Evolutionary conservation across 2,329 filamentous ascomycete species (phyloP), one percentile per base, ranked within the genome.

Genomic region (Ascocoryne sarcoides): DNA sequence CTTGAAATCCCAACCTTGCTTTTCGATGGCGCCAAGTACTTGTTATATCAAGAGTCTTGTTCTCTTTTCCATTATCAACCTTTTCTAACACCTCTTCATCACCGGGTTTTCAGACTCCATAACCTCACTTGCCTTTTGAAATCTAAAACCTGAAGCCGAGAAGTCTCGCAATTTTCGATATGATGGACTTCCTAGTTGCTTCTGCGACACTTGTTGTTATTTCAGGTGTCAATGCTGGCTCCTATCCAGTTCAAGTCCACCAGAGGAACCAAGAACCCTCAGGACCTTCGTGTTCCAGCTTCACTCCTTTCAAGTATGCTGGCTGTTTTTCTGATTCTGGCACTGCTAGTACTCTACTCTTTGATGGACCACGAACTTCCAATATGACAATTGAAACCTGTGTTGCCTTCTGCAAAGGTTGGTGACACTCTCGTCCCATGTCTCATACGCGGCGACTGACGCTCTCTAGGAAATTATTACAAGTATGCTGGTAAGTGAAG

Each of bases 331-430:
- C 37, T 14, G 59, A 62, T 37, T 44, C 46, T 14, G 49, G 53
- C 23, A 44, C 38, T 34, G 46, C 59, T 21, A 44, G 51, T 8
- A 46, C 58, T 33, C 51, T 62, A 4, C 49, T 56, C 9, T 61
- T 55, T 33, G 48, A 51, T 17, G 49, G 51, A 19, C 42, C 60
- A 4, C 45, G 55, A 14, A 52, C 46, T 19, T 42, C 51, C 39
- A 60, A 57, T 23, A 60, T 61, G 47, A 63, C 61, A 1, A 51
- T 62, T 4, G 54, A 61, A 47, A 52, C 42, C 14, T 63, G 61
- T 47, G 55, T 55, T 38, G 55, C 59, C 37, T 60, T 58, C 33
- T 63, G 61, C 42, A 63, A 63, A 45, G 60, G 50, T 55, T 30
- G 12, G 8, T 30, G n/a, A 9, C 3, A 10, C 7, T n/a, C 12